Evolutionary conservation across 2,329 filamentous ascomycete species (phyloP).

Genomic region (Volutella citrinella): DNA sequence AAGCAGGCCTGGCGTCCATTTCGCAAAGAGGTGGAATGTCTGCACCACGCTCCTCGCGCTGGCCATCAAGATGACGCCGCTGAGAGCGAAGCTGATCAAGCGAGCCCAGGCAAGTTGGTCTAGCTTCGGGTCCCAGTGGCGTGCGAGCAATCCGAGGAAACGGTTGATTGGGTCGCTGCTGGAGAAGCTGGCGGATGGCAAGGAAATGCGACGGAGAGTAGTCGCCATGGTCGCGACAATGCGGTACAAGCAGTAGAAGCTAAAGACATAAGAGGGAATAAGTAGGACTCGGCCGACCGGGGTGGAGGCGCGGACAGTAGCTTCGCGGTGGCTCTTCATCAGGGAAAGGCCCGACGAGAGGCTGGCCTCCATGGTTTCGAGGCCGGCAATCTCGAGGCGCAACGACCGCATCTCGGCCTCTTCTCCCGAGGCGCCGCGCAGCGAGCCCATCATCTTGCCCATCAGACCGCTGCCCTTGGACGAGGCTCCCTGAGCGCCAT

Average conservation of each 20-base stretch:
- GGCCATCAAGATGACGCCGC: conserved; percentile 76
- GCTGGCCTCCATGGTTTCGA: conserved; percentile 75
- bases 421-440: conserved; percentile 63
- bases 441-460: conserved; percentile 68
- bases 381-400: conserved; percentile 72
- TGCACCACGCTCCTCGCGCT: conserved; percentile 82
- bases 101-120: conserved; percentile 82
- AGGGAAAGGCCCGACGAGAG: conserved; percentile 63
- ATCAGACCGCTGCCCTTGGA: conserved; percentile 54
- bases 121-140: conserved; percentile 79
- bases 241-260: conserved; percentile 81
- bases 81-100: conserved; percentile 80
- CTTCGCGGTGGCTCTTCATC: conserved; percentile 60
- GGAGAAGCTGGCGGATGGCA: conserved; percentile 51
- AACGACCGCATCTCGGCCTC: conserved; percentile 59
- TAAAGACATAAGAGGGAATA: conserved; percentile 65
- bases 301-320: conserved; percentile 66
- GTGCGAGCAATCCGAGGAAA: conserved; percentile 73
- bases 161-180: conserved; percentile 81
- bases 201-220: conserved; percentile 55
- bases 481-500: conserved; percentile 27
- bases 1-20: conserved; percentile 69
- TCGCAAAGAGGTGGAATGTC: conserved; percentile 77
- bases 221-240: conserved; percentile 70
- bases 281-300: conserved; percentile 62